These are phyloP conservation scores for Russula olivacea DNA, from an alignment of 768 basidiomycete species.

Conservation along the genomic window DNA sequence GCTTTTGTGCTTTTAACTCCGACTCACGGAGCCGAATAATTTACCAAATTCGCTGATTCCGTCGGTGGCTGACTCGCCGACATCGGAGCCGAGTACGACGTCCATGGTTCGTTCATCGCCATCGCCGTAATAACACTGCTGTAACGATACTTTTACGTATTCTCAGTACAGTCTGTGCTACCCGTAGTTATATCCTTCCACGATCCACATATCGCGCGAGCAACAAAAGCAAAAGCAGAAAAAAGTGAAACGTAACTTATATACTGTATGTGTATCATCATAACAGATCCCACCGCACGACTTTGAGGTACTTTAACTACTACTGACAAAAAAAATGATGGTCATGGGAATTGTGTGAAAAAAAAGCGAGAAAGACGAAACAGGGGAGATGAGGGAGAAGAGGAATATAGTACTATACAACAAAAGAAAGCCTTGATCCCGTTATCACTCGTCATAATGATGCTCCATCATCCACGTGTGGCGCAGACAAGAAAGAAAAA, in stretches of 20 bases:
- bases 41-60: too few species aligned
- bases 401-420: background rate
- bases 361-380: background rate
- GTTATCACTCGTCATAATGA: background rate
- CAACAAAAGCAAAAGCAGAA: background rate
- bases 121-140: too few species aligned
- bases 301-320: background rate
- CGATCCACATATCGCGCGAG: background rate
- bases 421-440: background rate
- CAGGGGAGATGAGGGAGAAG: background rate
- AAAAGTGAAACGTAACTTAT: background rate
- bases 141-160: too few species aligned
- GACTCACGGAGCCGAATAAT: too few species aligned
- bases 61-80: too few species aligned
- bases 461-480: background rate
- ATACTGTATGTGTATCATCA: background rate
- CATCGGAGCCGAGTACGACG: too few species aligned
- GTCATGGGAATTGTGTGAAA: background rate
- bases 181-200: too few species aligned
- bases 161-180: too few species aligned
- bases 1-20: background rate
- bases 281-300: conserved; percentile 1
- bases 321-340: background rate
- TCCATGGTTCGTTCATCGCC: too few species aligned
- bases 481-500: background rate